phyloP scores from a whole-genome alignment of 305 asterid genomes.

The Withania somnifera region DNA sequence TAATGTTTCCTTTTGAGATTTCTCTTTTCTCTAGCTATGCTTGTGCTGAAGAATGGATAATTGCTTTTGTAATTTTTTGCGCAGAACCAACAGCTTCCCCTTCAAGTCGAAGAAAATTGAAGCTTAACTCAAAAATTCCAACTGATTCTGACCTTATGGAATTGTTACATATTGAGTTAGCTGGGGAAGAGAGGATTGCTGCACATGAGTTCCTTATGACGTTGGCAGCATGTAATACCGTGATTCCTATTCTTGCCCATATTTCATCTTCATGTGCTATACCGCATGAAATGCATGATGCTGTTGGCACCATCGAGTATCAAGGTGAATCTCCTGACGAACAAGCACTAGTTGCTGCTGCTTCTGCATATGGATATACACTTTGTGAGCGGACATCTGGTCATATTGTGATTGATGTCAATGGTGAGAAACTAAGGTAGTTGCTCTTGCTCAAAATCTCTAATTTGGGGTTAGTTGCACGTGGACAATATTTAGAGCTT shows the following conservation, averaged over 20 bases:
- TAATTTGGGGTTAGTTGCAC: too few species aligned
- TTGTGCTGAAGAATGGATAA: neutral
- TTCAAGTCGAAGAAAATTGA: slow-evolving; percentile 43
- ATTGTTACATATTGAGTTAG: slow-evolving; percentile 47
- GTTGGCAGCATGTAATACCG: slow-evolving; percentile 87
- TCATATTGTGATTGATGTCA: slow-evolving; percentile 72
- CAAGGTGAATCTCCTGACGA: slow-evolving; percentile 99
- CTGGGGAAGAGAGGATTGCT: slow-evolving; percentile 55
- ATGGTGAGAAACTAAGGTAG: slow-evolving; percentile 92
- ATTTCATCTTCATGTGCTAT: slow-evolving; percentile 21
- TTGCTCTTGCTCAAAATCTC: too few species aligned
- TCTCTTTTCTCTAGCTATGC: neutral
- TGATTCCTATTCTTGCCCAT: slow-evolving; percentile 63
- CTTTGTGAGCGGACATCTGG: slow-evolving; percentile 90
- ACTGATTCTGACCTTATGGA: slow-evolving; percentile 57
- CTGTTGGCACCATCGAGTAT: slow-evolving; percentile 42
- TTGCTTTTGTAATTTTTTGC: slow-evolving; percentile 17
- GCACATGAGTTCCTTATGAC: slow-evolving; percentile 76
- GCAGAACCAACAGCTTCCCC: slow-evolving; percentile 20
- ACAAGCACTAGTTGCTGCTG: slow-evolving; percentile 83
- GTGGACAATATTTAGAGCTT: too few species aligned
- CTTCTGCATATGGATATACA: slow-evolving; percentile 86
- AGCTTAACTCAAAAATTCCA: slow-evolving; percentile 55
- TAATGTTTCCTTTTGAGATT: neutral
- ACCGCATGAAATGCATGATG: slow-evolving; percentile 16